Evolutionary conservation across 2,329 filamentous ascomycete species (phyloP), one percentile per base, ranked within the genome.

Genomic region (Xylariaceae sp.): DNA sequence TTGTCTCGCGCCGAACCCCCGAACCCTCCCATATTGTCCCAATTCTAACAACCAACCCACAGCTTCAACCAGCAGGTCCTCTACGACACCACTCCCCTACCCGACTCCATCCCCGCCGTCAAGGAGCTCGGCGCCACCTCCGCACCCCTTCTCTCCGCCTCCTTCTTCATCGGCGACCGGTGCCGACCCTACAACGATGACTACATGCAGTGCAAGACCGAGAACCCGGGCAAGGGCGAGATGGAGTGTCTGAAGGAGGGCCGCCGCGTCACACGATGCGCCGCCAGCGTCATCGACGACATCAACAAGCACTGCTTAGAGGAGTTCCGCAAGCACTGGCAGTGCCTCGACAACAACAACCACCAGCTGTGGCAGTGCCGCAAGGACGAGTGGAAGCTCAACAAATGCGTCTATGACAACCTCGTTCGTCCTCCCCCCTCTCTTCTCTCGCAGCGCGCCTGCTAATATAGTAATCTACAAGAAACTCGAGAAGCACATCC

Each of bases 131-230:
- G 94, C 67, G 84, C 90, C 68, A 96, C 87, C 67, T 97, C 93
- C 52, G 94, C 92, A 38, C 94, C 94, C 50, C 82, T 99, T 42
- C 79, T 96, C 54, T 96, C 90, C 60, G 94, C 94, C 31, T 86
- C 90, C 47, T 99, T 89, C 82, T 99, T 97, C 74, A 99, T 99
- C 70, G 94, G 94, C 59, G 92, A 91, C 62, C 87, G 93, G 69
- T 99, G 94, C 86, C 88, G 83, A 71, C 80, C 89, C 52, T 99
- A 92, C 81, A 97, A 97, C 75, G 94, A 99, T 79, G 94, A 99
- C 76, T 99, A 88, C 77, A 99, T 99, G 93, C 89, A 96, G 79
- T 99, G 94, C 88, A 99, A 99, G 87, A 89, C 84, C 63, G 91
- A 97, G 76, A 86, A 90, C 66, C 87, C 89, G 58, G 94, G 94